phyloP scores from a whole-genome alignment of 164 flowering plant genomes.

The Dillenia suffruticosa region DNA sequence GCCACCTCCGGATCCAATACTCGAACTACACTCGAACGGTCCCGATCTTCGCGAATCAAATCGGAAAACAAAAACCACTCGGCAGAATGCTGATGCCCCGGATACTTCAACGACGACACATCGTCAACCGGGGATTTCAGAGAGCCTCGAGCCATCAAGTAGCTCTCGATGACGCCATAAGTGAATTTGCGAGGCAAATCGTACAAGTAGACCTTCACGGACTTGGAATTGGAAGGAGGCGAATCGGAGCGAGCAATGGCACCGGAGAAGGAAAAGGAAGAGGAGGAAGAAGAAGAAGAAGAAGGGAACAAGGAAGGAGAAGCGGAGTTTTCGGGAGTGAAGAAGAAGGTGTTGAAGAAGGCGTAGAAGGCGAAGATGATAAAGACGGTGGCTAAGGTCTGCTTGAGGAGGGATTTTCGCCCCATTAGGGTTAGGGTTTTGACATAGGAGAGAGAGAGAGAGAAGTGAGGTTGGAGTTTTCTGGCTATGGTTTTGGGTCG shows the following conservation, averaged over 20 bases:
- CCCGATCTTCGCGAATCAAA: conserved; percentile 38
- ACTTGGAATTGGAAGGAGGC: background rate
- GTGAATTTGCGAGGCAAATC: conserved; percentile 83
- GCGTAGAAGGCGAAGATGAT: conserved; percentile 34
- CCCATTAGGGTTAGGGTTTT: conserved; percentile 19
- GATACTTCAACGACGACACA: conserved; percentile 43
- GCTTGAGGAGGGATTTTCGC: conserved; percentile 34
- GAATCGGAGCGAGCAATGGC: background rate
- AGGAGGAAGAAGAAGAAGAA: background rate
- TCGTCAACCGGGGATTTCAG: conserved; percentile 12
- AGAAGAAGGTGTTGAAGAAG: conserved; percentile 37
- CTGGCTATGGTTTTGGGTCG: conserved; percentile 10
- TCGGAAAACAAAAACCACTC: conserved; percentile 88
- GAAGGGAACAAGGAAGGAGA: background rate
- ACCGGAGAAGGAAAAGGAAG: background rate
- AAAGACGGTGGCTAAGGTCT: conserved; percentile 30
- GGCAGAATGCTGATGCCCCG: conserved; percentile 92
- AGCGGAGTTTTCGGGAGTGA: conserved; percentile 15
- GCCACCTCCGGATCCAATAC: conserved; percentile 82
- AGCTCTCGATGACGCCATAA: conserved; percentile 75
- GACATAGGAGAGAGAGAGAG: background rate
- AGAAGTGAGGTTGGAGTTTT: conserved; percentile 4
- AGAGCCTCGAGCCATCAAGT: conserved; percentile 53
- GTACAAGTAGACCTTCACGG: conserved; percentile 63
- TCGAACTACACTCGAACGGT: conserved; percentile 38